Conservation (phyloP, 352 stramenopile genomes). For the Saprolegnia diclina region DNA sequence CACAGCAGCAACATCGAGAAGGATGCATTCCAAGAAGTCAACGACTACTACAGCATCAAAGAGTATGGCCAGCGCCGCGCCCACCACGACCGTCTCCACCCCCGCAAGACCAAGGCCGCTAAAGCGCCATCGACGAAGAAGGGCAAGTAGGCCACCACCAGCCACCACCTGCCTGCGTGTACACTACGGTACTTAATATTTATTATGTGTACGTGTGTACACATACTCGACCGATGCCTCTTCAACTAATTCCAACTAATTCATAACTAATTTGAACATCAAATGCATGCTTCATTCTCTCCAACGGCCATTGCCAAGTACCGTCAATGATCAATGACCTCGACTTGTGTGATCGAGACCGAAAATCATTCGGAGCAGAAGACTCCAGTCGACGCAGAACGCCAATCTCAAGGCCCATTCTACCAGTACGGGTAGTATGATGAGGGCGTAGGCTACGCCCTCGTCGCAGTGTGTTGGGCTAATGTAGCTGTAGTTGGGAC, state of each 20-base stretch:
- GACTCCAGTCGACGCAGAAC: too few species aligned
- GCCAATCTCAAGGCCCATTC: too few species aligned
- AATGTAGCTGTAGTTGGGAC: too few species aligned
- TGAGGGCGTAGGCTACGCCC: too few species aligned
- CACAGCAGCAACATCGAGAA: neutral
- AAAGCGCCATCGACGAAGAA: constrained; percentile 7
- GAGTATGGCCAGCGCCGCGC: constrained; percentile 20
- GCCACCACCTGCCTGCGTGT: neutral
- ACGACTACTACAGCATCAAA: constrained; percentile 26
- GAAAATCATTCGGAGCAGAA: too few species aligned
- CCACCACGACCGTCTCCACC: neutral
- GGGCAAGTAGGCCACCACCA: neutral
- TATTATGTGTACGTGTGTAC: constrained; percentile 21
- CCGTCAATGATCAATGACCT: too few species aligned
- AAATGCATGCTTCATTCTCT: neutral
- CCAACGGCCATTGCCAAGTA: too few species aligned
- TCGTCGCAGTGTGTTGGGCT: too few species aligned
- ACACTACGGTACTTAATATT: constrained; percentile 17
- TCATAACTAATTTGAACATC: neutral
- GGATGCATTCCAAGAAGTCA: neutral
- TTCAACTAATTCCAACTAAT: neutral
- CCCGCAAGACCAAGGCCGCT: neutral
- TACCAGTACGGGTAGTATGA: too few species aligned
- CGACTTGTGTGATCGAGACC: too few species aligned
- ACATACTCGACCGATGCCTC: too few species aligned